A percentile compares a stretch with the other conserved stretches of the same genome.
These are phyloP conservation scores for Pyracantha coccinea DNA, from an alignment of 331 rosid species.

Conservation along the genomic window DNA sequence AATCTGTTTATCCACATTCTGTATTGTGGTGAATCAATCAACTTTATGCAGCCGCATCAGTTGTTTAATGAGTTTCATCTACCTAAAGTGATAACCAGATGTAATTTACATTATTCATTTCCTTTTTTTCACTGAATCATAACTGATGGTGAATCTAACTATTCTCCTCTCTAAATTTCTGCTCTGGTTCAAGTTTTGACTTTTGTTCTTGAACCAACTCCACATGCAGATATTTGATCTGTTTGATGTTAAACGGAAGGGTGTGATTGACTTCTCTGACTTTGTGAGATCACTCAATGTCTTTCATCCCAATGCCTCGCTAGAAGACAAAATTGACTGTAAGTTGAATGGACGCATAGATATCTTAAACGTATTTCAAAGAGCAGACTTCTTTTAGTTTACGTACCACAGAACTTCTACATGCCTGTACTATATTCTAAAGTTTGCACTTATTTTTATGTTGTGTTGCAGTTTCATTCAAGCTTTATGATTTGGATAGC, in stretches of 20 bases:
- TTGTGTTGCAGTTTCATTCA: slow-evolving; percentile 69
- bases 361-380: background rate
- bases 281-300: slow-evolving; percentile 90
- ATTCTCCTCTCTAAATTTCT: background rate
- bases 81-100: background rate
- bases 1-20: background rate
- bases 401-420: background rate
- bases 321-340: slow-evolving; percentile 81
- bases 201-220: slow-evolving; percentile 5
- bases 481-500: slow-evolving; percentile 69
- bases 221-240: slow-evolving; percentile 68
- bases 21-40: background rate
- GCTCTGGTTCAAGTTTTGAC: background rate
- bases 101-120: background rate
- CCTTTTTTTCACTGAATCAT: background rate
- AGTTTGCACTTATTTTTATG: background rate
- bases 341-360: slow-evolving; percentile 17
- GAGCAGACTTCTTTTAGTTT: background rate
- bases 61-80: background rate
- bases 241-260: slow-evolving; percentile 68
- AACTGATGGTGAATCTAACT: background rate
- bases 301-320: slow-evolving; percentile 73
- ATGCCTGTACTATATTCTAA: background rate
- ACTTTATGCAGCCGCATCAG: background rate
- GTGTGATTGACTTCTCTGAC: slow-evolving; percentile 81